These are phyloP conservation scores for Mrakia hoshinonis DNA, from an alignment of 768 basidiomycete genomes.

Conservation along the genomic window DNA sequence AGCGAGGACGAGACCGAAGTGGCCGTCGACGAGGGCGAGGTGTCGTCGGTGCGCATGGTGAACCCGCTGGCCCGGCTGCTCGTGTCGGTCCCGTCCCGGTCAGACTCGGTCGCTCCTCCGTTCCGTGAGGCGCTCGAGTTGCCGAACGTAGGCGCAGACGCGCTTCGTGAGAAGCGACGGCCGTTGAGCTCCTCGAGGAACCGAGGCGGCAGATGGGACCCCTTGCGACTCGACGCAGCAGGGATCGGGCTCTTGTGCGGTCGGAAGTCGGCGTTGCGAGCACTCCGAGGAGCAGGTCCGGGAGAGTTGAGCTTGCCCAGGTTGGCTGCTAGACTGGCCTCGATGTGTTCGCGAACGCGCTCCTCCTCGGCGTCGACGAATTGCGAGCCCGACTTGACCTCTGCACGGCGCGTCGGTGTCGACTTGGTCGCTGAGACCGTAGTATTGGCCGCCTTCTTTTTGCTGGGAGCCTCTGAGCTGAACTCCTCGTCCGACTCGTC, in stretches of 20 bases:
- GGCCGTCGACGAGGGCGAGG: constrained; percentile 44
- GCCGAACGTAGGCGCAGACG: constrained; percentile 35
- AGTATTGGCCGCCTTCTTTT: background rate
- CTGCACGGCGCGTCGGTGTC: background rate
- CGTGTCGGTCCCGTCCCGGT: constrained; percentile 48
- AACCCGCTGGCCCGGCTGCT: constrained; percentile 44
- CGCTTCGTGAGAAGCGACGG: constrained; percentile 36
- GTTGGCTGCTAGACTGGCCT: constrained; percentile 69
- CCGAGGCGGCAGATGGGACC: constrained; percentile 36
- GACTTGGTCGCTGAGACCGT: background rate
- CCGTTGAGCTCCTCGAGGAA: constrained; percentile 37
- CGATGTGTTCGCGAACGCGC: constrained; percentile 69
- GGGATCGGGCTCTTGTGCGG: background rate
- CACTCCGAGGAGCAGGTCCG: constrained; percentile 32
- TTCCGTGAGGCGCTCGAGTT: constrained; percentile 27
- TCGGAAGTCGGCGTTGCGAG: constrained; percentile 33
- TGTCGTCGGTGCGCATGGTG: constrained; percentile 49
- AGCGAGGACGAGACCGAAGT: constrained; percentile 50
- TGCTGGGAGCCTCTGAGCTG: constrained; percentile 37
- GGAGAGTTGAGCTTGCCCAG: constrained; percentile 39
- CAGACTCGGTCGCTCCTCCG: constrained; percentile 24
- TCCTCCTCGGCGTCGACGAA: constrained; percentile 62
- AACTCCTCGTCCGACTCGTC: constrained; percentile 35
- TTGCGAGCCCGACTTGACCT: constrained; percentile 37
- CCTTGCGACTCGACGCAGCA: constrained; percentile 27